Evolutionary conservation across 768 basidiomycete genomes (phyloP).

Genomic region (Russula dissimulans): DNA sequence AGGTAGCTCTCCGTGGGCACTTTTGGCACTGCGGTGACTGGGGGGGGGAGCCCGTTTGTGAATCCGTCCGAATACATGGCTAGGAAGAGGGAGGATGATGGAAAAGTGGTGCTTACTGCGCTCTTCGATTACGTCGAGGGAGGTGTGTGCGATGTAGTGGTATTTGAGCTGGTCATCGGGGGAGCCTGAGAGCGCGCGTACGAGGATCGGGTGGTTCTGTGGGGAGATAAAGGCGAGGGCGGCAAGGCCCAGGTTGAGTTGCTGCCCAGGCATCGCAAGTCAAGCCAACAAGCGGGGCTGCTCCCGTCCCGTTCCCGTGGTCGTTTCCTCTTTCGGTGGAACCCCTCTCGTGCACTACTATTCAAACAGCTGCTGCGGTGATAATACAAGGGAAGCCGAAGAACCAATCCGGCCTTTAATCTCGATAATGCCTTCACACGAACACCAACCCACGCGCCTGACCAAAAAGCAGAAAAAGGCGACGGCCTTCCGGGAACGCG

Average conservation of each 20-base stretch:
- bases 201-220: constrained; percentile 72
- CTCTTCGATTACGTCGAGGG: constrained; percentile 86
- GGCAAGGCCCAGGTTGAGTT: constrained; percentile 55
- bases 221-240: constrained; percentile 82
- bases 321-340: too few relatives aligned
- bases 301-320: too few relatives aligned
- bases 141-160: constrained; percentile 87
- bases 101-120: constrained; percentile 48
- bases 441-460: constrained; percentile 20
- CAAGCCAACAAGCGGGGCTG: too few relatives aligned
- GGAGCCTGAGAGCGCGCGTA: constrained; percentile 58
- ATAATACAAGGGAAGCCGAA: too few relatives aligned
- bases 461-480: constrained; percentile 46
- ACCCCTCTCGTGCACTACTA: too few relatives aligned
- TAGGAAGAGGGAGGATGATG: neutral
- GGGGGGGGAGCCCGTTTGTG: neutral
- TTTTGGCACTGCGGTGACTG: constrained; percentile 41
- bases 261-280: constrained; percentile 38
- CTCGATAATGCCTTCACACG: constrained; percentile 3
- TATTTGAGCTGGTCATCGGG: constrained; percentile 65
- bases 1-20: constrained; percentile 64
- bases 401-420: too few relatives aligned
- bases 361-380: too few relatives aligned
- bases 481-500: constrained; percentile 29
- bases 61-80: neutral